These are phyloP conservation scores for Daldinia vernicosa DNA, from an alignment of 495 filamentous ascomycete genomes.

Conservation along the genomic window DNA sequence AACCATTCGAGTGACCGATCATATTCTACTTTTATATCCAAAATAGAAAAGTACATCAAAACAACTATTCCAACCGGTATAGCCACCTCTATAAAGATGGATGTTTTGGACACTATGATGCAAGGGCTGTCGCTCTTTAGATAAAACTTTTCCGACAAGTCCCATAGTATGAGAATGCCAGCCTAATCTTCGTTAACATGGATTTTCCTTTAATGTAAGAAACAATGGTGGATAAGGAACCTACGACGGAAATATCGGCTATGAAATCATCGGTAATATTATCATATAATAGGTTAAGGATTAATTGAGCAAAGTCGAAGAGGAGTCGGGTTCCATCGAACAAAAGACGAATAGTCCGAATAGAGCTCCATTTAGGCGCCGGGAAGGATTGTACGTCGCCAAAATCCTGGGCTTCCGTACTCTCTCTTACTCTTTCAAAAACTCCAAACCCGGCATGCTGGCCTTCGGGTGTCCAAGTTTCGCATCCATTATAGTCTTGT, in stretches of 20 bases:
- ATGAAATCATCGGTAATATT: neutral
- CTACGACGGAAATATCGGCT: neutral
- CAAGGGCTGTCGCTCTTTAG: neutral
- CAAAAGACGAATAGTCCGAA: neutral
- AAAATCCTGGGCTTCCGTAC: neutral
- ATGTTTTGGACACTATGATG: neutral
- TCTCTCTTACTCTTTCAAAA: neutral
- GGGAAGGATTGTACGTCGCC: neutral
- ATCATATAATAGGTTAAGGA: too few species aligned
- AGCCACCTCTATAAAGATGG: neutral
- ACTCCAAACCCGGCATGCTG: neutral
- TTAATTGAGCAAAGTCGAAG: neutral
- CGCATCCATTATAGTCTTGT: neutral
- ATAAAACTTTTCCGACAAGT: neutral
- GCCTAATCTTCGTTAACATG: neutral
- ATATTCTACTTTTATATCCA: neutral
- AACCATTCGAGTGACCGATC: neutral
- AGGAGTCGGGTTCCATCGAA: neutral
- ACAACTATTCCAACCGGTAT: neutral
- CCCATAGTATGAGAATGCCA: neutral
- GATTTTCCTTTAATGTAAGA: neutral
- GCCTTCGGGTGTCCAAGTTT: neutral
- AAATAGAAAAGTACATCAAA: neutral
- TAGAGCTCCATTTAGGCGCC: neutral
- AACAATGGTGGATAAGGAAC: neutral